Percentiles rank a stretch among this genome's conserved stretches.
These are phyloP conservation scores for Pseudoscleropodium purum DNA, from an alignment of 225 moss, liverwort and hornwort genomes.

Conservation along the genomic window DNA sequence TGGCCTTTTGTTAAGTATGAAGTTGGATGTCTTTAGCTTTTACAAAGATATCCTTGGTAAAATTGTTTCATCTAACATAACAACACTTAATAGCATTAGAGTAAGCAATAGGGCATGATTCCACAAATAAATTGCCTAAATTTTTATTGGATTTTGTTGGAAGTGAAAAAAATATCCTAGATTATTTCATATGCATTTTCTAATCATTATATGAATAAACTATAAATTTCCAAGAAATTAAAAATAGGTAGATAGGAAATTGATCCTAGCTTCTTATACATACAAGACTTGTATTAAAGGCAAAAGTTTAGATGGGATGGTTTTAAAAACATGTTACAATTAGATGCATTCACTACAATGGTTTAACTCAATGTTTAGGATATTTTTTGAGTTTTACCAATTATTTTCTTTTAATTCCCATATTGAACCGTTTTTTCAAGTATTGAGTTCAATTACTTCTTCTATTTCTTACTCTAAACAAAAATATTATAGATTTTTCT, in stretches of 20 bases:
- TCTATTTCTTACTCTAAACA: no score
- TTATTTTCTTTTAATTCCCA: no score
- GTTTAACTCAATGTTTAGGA: neutral
- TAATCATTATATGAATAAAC: neutral
- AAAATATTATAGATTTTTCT: no score
- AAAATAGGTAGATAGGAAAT: neutral
- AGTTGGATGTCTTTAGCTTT: neutral
- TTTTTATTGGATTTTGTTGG: neutral
- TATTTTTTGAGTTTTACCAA: no score
- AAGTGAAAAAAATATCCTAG: neutral
- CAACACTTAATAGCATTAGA: neutral
- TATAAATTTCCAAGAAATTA: rapidly evolving
- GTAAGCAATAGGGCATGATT: neutral
- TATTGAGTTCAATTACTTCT: no score
- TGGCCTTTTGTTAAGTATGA: no score
- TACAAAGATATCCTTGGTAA: neutral
- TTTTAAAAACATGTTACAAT: neutral
- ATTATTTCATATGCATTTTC: neutral
- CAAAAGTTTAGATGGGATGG: neutral
- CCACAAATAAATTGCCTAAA: neutral
- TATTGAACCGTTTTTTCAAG: no score
- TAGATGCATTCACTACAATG: neutral
- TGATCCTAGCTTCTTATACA: neutral
- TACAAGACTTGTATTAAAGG: rapidly evolving
- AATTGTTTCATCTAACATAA: neutral